Base-by-base conservation (phyloP, 2,329 filamentous ascomycete genomes). In the Clarireedia paspali region DNA sequence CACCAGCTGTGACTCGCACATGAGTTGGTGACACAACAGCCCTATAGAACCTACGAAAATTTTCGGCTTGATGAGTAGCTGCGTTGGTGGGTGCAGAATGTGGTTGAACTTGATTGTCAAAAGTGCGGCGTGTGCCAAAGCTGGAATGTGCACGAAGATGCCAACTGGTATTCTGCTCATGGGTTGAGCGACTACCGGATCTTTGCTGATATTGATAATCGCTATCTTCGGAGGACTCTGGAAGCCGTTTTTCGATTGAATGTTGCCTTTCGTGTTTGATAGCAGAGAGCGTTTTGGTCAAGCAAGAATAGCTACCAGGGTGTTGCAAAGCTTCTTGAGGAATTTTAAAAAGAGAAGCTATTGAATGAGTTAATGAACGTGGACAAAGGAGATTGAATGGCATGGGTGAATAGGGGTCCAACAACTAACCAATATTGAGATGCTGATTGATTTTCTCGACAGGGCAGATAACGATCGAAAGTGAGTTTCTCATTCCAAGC, bases 21-120 rank as follows among this genome's bases (percentile, higher is more conserved):
- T 86, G 82, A 14, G 81, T 83, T 6, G 83, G 83, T 36, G 83
- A 87, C 4, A 81, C 77, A n/a, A 86, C 83, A 10, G 83, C 82
- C 66, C 83, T 82, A 71, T 83, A 85, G 66, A 87, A 87, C 52
- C 78, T 75, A 67, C 84, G 79, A 62, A 87, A 87, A n/a, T 83
- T 83, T 66, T 85, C 81, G 36, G 77, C 77, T 62, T 79, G 77
- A 66, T 85, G 82, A 26, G 79, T 77, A 39, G 68, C 70, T 36
- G 79, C 68, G 7, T 75, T 79, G 20, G 74, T 68, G 10, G 82
- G 82, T 23, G 81, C 81, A 50, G 77, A 71, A 38, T 82, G 70
- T 77, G 77, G 44, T 66, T 70, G 45, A 70, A 62, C 59, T 14
- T 66, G 65, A 39, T 58, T 60, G 51, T 69, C 66, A 39, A 65